phyloP scores from a whole-genome alignment of 2,329 filamentous ascomycete species.

The Monosporascus sp. region DNA sequence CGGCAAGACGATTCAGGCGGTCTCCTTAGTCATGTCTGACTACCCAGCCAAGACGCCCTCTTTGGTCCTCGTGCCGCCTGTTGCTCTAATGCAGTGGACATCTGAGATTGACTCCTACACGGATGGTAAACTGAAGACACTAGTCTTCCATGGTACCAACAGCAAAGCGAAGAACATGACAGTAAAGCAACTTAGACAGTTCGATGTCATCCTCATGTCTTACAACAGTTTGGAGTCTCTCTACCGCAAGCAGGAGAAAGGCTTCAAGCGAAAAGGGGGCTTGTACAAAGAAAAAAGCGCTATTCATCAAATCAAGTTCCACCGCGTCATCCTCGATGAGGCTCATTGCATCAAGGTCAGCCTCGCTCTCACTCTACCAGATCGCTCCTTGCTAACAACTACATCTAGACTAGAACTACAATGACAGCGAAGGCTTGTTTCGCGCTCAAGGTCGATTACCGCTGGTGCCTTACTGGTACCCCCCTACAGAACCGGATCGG shows the following conservation, averaged over 20 bases:
- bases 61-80: constrained; percentile 84
- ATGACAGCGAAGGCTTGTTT: constrained; percentile 95
- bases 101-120: constrained; percentile 77
- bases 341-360: constrained; percentile 83
- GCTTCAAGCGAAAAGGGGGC: constrained; percentile 74
- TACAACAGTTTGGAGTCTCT: constrained; percentile 90
- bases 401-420: constrained; percentile 63
- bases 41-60: constrained; percentile 79
- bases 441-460: constrained; percentile 78
- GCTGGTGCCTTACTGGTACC: constrained; percentile 94
- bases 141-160: constrained; percentile 87
- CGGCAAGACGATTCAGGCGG: constrained; percentile 97
- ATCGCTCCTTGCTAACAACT: constrained; percentile 16
- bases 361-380: background rate
- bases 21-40: constrained; percentile 97
- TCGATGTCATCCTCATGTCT: constrained; percentile 94
- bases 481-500: constrained; percentile 96
- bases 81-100: constrained; percentile 94
- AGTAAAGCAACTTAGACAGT: constrained; percentile 69
- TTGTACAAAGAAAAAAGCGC: constrained; percentile 73
- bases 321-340: constrained; percentile 90
- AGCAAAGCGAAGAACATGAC: constrained; percentile 73
- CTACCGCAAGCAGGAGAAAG: constrained; percentile 87
- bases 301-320: constrained; percentile 82
- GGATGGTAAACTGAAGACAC: constrained; percentile 80